Evolutionary conservation across 2,329 filamentous ascomycete genomes (phyloP).

Genomic region (Microdochium nivale): DNA sequence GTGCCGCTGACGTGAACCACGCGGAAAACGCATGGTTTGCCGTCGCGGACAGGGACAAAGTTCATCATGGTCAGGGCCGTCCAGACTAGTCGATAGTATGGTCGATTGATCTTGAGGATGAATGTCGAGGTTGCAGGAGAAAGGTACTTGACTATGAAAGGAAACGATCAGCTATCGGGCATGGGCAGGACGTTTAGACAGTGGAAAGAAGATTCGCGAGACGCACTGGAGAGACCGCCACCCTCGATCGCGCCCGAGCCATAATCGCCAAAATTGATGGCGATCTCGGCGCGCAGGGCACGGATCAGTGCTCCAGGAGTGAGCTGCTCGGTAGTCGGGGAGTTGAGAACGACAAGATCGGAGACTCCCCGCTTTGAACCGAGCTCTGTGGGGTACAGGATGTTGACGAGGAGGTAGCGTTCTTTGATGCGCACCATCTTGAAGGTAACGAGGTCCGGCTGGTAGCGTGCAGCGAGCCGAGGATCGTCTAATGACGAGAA

Average conservation of each 20-base stretch:
- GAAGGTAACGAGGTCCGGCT: neutral
- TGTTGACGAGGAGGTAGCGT: slow-evolving; percentile 89
- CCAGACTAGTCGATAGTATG: slow-evolving; percentile 84
- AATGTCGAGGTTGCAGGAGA: slow-evolving; percentile 89
- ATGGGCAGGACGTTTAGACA: neutral
- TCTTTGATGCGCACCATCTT: slow-evolving; percentile 93
- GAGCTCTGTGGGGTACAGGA: slow-evolving; percentile 67
- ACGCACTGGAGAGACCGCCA: slow-evolving; percentile 54
- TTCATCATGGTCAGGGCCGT: slow-evolving; percentile 77
- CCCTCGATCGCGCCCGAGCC: slow-evolving; percentile 67
- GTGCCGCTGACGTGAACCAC: slow-evolving; percentile 88
- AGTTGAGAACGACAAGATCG: slow-evolving; percentile 64
- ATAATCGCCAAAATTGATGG: slow-evolving; percentile 78
- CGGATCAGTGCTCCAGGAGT: slow-evolving; percentile 57
- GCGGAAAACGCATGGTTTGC: slow-evolving; percentile 65
- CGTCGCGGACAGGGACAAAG: slow-evolving; percentile 50
- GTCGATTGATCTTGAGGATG: slow-evolving; percentile 76
- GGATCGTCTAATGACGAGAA: neutral
- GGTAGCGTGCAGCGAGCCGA: too few species aligned
- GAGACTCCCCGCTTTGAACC: slow-evolving; percentile 31
- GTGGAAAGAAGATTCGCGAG: neutral
- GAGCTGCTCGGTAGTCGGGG: slow-evolving; percentile 67
- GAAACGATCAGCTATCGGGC: slow-evolving; percentile 10
- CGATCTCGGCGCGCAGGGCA: slow-evolving; percentile 62
- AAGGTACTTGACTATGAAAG: slow-evolving; percentile 72